phyloP scores from a whole-genome alignment of 495 filamentous ascomycete genomes.

The Neurospora sp. region DNA sequence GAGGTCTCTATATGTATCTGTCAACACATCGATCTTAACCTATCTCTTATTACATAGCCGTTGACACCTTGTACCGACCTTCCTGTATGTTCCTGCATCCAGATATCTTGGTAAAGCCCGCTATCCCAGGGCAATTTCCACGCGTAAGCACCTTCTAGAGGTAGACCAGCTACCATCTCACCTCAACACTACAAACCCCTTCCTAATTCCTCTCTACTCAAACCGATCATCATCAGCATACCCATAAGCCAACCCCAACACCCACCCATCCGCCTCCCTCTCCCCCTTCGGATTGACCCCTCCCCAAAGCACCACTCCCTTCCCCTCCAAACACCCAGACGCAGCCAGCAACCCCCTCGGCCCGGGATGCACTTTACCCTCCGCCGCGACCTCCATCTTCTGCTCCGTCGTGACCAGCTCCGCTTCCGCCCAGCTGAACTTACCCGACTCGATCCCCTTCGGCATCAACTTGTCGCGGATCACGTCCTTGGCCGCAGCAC shows the following conservation, averaged over 20 bases:
- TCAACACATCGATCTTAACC: neutral
- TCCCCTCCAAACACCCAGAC: slow-evolving; percentile 30
- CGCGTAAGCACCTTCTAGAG: neutral
- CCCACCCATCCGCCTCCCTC: slow-evolving; percentile 42
- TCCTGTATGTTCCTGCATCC: neutral
- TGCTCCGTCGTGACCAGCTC: slow-evolving; percentile 35
- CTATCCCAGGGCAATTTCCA: neutral
- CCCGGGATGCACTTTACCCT: slow-evolving; percentile 44
- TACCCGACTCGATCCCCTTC: slow-evolving; percentile 26
- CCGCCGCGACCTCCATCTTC: slow-evolving; percentile 6
- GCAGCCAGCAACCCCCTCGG: slow-evolving; percentile 38
- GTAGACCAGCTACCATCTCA: neutral
- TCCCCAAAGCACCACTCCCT: slow-evolving; percentile 41
- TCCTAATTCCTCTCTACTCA: slow-evolving; percentile 3
- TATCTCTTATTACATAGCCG: neutral
- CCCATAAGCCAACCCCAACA: slow-evolving; percentile 30
- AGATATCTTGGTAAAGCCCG: neutral
- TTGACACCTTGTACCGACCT: neutral
- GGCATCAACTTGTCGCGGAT: slow-evolving; percentile 28
- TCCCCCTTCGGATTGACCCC: slow-evolving; percentile 39
- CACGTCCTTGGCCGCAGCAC: slow-evolving; percentile 41
- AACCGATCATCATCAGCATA: slow-evolving; percentile 17
- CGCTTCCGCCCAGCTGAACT: slow-evolving; percentile 37
- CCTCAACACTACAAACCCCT: neutral
- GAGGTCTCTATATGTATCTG: neutral